Evolutionary conservation across 495 filamentous ascomycete species (phyloP), one percentile per base, ranked within the genome.

Genomic region (Staphylotrichum tortipilum): DNA sequence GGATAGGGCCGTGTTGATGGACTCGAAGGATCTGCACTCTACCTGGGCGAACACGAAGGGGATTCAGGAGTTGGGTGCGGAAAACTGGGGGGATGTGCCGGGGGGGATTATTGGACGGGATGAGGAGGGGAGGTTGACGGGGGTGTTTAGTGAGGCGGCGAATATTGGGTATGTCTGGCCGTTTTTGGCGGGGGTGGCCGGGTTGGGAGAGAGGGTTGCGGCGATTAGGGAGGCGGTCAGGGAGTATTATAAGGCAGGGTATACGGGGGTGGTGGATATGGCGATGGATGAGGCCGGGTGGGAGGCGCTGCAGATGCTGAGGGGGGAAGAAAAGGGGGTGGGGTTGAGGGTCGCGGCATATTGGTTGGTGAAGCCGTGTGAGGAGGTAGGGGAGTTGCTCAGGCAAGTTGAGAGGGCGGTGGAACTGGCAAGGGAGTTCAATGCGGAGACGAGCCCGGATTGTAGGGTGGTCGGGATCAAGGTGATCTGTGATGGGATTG

Each of bases 181-280:
- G 44, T 71, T 73, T 55, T 56, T 83, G n/a, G 75, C 78, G 4
- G 59, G 60, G 10, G 68, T 77, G 1, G 70, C 73, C 3, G 70
- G 71, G 9, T 69, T 73, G 51, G 70, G 74, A 21, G 76, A 81
- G 48, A 74, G 79, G n/a, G 53, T 74, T 9, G 62, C 52, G n/a
- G 74, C 78, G 0, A 58, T 83, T 40, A 60, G 64, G 31, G 62
- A 64, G 0, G 80, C 79, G 0, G 67, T 80, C 12, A 36, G 51
- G 4, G 68, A 72, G 9, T 83, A 83, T 55, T 73, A 73, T 28
- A 66, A 69, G 0, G 67, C 68, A 4, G 81, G 81, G 3, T 83
- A 82, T 50, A 84, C 82, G 2, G 81, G 82, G 0, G 45, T 81
- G 47, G 69, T 85, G 0, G 82, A 85, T 52, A 83, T 85, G 79